Conservation (phyloP, 2,329 filamentous ascomycete genomes). For the Microcyclospora tardicrescens region DNA sequence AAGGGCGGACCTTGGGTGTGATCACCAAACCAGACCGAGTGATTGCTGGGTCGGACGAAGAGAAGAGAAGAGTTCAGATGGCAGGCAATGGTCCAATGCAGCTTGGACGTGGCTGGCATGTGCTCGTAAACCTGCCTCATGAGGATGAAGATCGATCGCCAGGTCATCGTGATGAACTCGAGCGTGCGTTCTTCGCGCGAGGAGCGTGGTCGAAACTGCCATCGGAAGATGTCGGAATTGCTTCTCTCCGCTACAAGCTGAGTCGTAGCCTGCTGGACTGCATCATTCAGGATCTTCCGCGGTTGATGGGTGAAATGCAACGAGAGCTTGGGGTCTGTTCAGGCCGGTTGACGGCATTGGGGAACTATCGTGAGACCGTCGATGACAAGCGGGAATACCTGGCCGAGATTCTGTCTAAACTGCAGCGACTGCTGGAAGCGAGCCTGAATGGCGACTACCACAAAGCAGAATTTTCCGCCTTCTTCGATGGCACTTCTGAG, state of each 20-base stretch:
- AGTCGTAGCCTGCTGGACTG: neutral
- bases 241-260: neutral
- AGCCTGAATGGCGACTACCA: neutral
- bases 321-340: neutral
- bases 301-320: conserved; percentile 26
- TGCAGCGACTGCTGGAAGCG: neutral
- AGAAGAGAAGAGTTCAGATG: neutral
- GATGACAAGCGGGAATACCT: neutral
- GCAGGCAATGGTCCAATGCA: neutral
- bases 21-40: conserved; percentile 24
- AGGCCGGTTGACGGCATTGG: neutral
- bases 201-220: neutral
- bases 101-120: neutral
- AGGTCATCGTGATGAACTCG: neutral
- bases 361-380: neutral
- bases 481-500: neutral
- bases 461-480: neutral
- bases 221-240: neutral
- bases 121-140: neutral
- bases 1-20: conserved; percentile 20
- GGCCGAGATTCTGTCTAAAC: neutral
- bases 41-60: conserved; percentile 5
- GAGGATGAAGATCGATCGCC: neutral
- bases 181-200: neutral
- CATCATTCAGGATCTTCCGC: neutral